A percentile compares a stretch with the other conserved stretches of the same genome.
Evolutionary conservation across 495 filamentous ascomycete genomes (phyloP).

Genomic region (Neurospora cerealis): DNA sequence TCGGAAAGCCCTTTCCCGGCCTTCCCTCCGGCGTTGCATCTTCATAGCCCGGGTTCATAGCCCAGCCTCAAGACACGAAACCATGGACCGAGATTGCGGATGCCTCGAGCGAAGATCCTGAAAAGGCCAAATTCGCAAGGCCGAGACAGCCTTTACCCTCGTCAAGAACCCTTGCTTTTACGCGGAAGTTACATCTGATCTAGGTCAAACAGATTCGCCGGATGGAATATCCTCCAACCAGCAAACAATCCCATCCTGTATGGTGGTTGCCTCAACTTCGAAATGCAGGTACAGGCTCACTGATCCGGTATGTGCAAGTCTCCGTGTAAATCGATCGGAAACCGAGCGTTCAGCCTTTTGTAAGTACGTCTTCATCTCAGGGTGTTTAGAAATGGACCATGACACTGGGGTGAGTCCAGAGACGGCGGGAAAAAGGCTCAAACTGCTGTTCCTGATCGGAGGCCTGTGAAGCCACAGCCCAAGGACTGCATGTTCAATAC

Average conservation of each 20-base stretch:
- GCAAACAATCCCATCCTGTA: not conserved
- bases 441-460: not conserved
- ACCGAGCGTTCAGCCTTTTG: not conserved
- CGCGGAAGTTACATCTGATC: not conserved
- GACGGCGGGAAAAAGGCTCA: not conserved
- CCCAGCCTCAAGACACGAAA: not conserved
- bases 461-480: not conserved
- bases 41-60: not conserved
- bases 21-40: not conserved
- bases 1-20: not conserved
- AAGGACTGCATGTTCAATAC: not conserved
- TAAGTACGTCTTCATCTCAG: not conserved
- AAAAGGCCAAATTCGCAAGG: not conserved
- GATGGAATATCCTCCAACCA: not conserved
- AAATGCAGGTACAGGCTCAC: not conserved
- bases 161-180: not conserved
- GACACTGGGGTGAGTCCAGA: not conserved
- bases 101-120: not conserved
- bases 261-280: not conserved
- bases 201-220: not conserved
- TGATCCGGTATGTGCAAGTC: not conserved
- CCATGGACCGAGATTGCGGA: not conserved
- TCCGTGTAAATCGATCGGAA: not conserved
- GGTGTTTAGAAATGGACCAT: not conserved
- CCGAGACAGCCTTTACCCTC: not conserved